These are phyloP conservation scores for Aspergillus fumigatiaffinis DNA, from an alignment of 2,329 filamentous ascomycete species.

Conservation along the genomic window DNA sequence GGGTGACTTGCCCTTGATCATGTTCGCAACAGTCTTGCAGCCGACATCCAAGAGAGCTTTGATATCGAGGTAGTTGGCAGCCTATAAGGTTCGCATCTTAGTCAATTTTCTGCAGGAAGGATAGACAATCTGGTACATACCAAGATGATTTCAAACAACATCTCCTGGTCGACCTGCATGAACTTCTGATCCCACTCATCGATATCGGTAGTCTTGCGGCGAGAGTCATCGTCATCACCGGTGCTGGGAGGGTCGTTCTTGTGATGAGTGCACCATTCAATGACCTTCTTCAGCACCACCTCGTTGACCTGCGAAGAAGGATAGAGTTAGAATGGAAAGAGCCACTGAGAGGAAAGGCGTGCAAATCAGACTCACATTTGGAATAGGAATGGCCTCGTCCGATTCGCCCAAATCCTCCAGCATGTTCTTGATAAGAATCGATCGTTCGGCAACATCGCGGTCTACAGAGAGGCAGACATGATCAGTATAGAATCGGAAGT, in stretches of 20 bases:
- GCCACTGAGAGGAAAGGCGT: neutral
- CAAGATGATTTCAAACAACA: slow-evolving; percentile 98
- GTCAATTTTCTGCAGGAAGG: neutral
- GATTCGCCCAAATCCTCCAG: slow-evolving; percentile 81
- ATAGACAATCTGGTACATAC: slow-evolving; percentile 50
- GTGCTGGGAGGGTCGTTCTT: slow-evolving; percentile 78
- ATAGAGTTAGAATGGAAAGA: neutral
- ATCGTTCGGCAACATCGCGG: slow-evolving; percentile 81
- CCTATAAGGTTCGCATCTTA: slow-evolving; percentile 48
- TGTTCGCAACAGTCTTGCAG: slow-evolving; percentile 99
- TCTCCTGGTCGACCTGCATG: slow-evolving; percentile 99
- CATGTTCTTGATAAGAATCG: slow-evolving; percentile 96
- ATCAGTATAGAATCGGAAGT: slow-evolving; percentile 2
- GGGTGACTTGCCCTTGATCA: slow-evolving; percentile 99
- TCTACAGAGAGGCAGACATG: slow-evolving; percentile 51
- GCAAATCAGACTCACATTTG: slow-evolving; percentile 42
- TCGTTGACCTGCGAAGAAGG: slow-evolving; percentile 68
- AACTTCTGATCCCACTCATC: slow-evolving; percentile 99
- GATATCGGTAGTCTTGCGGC: slow-evolving; percentile 98
- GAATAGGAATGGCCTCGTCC: slow-evolving; percentile 65
- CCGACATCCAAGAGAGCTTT: slow-evolving; percentile 96
- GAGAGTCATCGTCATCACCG: slow-evolving; percentile 83
- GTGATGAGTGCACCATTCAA: slow-evolving; percentile 98
- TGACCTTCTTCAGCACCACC: slow-evolving; percentile 87
- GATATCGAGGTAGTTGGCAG: slow-evolving; percentile 98